Percentiles rank a stretch among this genome's conserved stretches.
phyloP scores from a whole-genome alignment of 345 rosid species.

The Firmiana major region DNA sequence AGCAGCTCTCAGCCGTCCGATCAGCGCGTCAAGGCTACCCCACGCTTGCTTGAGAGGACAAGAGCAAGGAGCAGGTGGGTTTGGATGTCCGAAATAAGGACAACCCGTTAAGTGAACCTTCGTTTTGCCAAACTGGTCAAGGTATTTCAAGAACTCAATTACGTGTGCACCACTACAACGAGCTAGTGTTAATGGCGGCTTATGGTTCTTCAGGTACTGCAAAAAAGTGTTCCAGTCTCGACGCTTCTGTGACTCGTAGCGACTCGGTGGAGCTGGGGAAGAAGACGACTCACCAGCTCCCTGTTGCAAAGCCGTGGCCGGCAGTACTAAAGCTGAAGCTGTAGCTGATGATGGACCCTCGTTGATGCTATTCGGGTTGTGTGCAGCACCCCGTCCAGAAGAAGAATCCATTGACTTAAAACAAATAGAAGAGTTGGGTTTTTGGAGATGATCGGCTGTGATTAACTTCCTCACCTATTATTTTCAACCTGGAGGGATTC shows the following conservation, averaged over 20 bases:
- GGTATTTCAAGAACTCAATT: constrained; percentile 62
- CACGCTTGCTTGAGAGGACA: constrained; percentile 74
- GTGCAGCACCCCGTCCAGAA: constrained; percentile 22
- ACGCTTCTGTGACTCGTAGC: constrained; percentile 68
- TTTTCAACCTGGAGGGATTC: not conserved
- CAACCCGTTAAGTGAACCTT: constrained; percentile 58
- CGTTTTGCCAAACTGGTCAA: constrained; percentile 73
- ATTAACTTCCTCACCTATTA: constrained; percentile 4
- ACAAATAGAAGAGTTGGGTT: not conserved
- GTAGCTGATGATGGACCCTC: constrained; percentile 24
- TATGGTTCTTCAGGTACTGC: constrained; percentile 63
- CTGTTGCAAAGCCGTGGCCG: not conserved
- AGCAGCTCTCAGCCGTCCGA: constrained; percentile 76
- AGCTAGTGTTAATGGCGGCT: constrained; percentile 53
- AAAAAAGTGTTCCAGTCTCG: constrained; percentile 75
- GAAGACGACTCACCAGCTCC: constrained; percentile 12
- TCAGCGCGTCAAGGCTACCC: constrained; percentile 76
- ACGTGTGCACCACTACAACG: constrained; percentile 74
- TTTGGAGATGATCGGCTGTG: not conserved
- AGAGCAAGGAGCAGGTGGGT: constrained; percentile 59
- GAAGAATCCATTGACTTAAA: constrained; percentile 32
- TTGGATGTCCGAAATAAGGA: constrained; percentile 58
- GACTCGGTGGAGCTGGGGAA: constrained; percentile 42
- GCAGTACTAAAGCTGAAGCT: constrained; percentile 19
- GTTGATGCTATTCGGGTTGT: constrained; percentile 21